A percentile compares a stretch with the other conserved stretches of the same genome.
phyloP scores from a whole-genome alignment of 305 asterid species.

The Fraxinus velutina region DNA sequence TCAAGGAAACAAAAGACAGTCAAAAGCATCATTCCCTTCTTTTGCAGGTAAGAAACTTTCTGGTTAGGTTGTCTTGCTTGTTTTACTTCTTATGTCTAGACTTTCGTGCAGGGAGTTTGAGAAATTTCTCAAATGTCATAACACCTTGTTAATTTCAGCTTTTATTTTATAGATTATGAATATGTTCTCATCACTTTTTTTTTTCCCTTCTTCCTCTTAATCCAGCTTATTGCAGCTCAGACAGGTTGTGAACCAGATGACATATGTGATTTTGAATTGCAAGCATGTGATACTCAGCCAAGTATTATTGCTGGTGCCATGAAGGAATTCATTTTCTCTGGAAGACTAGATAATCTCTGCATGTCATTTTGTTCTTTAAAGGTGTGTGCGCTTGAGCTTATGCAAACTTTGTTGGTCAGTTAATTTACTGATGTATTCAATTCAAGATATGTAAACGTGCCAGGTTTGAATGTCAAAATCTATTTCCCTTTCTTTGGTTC shows the following conservation, averaged over 20 bases:
- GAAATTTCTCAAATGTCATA: neutral
- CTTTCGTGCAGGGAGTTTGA: neutral
- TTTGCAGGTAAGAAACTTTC: slow-evolving; percentile 49
- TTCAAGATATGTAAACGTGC: neutral
- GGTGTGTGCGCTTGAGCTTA: slow-evolving; percentile 37
- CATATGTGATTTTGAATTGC: slow-evolving; percentile 90
- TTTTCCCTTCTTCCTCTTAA: slow-evolving; percentile 14
- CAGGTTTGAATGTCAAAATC: neutral
- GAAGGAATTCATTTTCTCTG: slow-evolving; percentile 89
- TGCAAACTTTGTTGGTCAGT: neutral
- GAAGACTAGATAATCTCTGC: slow-evolving; percentile 94
- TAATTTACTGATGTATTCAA: neutral
- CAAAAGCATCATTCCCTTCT: slow-evolving; percentile 79
- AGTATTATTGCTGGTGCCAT: slow-evolving; percentile 81
- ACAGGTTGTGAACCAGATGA: slow-evolving; percentile 72
- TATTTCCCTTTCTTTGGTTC: neutral
- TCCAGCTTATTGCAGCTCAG: slow-evolving; percentile 59
- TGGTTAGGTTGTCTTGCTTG: slow-evolving; percentile 5
- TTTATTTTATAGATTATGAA: neutral
- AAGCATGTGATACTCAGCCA: slow-evolving; percentile 91
- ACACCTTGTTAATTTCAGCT: neutral
- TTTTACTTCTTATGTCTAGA: neutral
- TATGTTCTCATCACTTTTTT: slow-evolving; percentile 14
- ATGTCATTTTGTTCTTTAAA: slow-evolving; percentile 90
- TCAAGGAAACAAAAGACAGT: slow-evolving; percentile 29